Percentiles rank a stretch among this genome's conserved stretches.
Evolutionary conservation across 2,329 filamentous ascomycete species (phyloP).

Genomic region (Phialophora chinensis): DNA sequence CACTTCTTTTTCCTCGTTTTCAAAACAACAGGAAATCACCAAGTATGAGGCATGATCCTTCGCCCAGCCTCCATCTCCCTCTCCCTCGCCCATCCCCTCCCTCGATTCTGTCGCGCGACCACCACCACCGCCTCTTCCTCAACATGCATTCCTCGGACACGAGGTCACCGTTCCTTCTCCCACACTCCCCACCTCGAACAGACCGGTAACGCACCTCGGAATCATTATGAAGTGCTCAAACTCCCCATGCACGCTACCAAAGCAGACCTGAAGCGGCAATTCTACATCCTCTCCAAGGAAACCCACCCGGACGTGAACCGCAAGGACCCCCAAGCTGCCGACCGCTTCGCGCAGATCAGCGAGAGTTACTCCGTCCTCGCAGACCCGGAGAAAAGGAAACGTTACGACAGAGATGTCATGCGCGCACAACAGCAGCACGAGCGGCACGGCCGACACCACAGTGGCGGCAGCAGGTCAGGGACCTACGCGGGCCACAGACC

Average conservation of each 20-base stretch:
- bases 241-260: slow-evolving; percentile 72
- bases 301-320: slow-evolving; percentile 94
- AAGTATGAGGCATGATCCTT: slow-evolving; percentile 41
- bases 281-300: slow-evolving; percentile 88
- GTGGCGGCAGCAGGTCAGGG: slow-evolving; percentile 44
- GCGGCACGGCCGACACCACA: slow-evolving; percentile 42
- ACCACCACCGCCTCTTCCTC: slow-evolving; percentile 7
- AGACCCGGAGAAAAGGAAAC: slow-evolving; percentile 72
- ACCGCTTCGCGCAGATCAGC: slow-evolving; percentile 80
- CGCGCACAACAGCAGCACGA: slow-evolving; percentile 42
- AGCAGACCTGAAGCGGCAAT: slow-evolving; percentile 86
- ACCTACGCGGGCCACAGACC: slow-evolving; percentile 58
- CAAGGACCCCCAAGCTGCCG: slow-evolving; percentile 71
- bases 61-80: slow-evolving; percentile 29
- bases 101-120: neutral
- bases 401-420: slow-evolving; percentile 73
- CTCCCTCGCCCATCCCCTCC: slow-evolving; percentile 30
- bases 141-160: neutral
- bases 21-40: slow-evolving; percentile 1
- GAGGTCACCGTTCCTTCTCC: slow-evolving; percentile 27
- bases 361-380: slow-evolving; percentile 82
- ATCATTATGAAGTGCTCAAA: slow-evolving; percentile 82
- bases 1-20: neutral
- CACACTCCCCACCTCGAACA: slow-evolving; percentile 18
- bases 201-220: slow-evolving; percentile 46